Evolutionary conservation across 1,284 basidiomycete genomes (phyloP), one percentile per base, ranked within the genome.

Genomic region (Puccinia hordei): DNA sequence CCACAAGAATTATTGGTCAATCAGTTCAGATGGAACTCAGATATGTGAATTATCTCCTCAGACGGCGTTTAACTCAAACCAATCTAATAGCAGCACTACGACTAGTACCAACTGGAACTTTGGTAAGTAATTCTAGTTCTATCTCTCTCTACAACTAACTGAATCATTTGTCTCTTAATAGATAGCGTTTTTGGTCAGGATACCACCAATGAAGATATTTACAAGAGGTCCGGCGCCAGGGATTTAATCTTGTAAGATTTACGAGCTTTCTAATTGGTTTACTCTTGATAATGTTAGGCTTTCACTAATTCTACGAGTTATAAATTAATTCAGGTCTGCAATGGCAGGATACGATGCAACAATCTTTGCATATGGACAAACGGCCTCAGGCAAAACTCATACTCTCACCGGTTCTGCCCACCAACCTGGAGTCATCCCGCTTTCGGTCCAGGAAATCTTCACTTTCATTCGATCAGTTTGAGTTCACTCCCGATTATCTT

Each of bases 341-440:
- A 97, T 98, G 93, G 93, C 96, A 72, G 96, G 96, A 13, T 98
- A 91, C 88, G 98, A 99, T 85, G 90, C 94, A 15, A 93, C 98
- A 82, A 90, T 96, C 73, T 97, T 97, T 84, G 94, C 94, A 0
- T 96, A 97, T 82, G 94, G 94, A 53, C 86, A 87, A 73, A 93
- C 93, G 0, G 92, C 92, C 0, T 92, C 92, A 19, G 95, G 95
- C 73, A 98, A 97, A 88, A 97, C 95, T 0, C 95, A 92, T 85
- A 97, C 94, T 0, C 89, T 98, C 59, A 89, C 89, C 6, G 96
- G 96, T 13, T 90, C 89, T 44, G 90, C 91, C 12, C 88, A 89
- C 1, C 91, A 98, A 83, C 95, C 95, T 0, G 96, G 96, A 81
- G 95, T 99, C 82, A 98, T 98, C 81, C 94, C 95, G 0, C 90